phyloP scores from a whole-genome alignment of 2,329 filamentous ascomycete genomes.

The Knoxdaviesia capensis region DNA sequence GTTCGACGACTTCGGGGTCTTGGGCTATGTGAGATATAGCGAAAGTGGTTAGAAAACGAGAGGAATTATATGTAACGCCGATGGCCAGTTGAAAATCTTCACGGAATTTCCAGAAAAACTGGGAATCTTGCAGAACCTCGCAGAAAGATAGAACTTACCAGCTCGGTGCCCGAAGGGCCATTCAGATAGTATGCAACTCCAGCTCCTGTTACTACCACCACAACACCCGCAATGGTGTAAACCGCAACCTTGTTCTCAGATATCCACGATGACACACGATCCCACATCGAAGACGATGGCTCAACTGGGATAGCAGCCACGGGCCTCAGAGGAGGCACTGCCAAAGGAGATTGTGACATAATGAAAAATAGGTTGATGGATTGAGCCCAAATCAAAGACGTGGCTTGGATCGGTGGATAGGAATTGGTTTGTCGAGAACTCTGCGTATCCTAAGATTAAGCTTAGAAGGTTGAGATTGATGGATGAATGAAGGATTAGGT shows the following conservation, averaged over 20 bases:
- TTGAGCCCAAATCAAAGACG: too few species aligned
- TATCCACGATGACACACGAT: slow-evolving; percentile 77
- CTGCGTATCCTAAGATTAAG: slow-evolving; percentile 13
- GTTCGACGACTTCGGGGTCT: slow-evolving; percentile 16
- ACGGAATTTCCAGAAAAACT: too few species aligned
- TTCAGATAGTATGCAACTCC: slow-evolving; percentile 68
- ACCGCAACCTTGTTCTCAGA: slow-evolving; percentile 90
- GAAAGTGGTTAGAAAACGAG: too few species aligned
- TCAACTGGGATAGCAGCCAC: slow-evolving; percentile 26
- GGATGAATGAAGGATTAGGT: slow-evolving; percentile 6
- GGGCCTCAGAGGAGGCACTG: slow-evolving; percentile 18
- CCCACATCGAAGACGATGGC: slow-evolving; percentile 57
- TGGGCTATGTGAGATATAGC: neutral
- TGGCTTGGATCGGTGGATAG: too few species aligned
- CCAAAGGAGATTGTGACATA: too few species aligned
- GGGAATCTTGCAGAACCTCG: too few species aligned
- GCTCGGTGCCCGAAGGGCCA: too few species aligned
- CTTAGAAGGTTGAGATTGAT: slow-evolving; percentile 25
- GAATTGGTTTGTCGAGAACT: too few species aligned
- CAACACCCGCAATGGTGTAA: slow-evolving; percentile 90
- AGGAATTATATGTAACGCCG: too few species aligned
- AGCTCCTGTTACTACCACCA: slow-evolving; percentile 75
- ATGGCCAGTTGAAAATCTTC: too few species aligned
- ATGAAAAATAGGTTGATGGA: too few species aligned
- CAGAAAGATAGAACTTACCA: too few species aligned